Conservation (phyloP, 2,329 filamentous ascomycete genomes). For the Parascedosporium putredinis region DNA sequence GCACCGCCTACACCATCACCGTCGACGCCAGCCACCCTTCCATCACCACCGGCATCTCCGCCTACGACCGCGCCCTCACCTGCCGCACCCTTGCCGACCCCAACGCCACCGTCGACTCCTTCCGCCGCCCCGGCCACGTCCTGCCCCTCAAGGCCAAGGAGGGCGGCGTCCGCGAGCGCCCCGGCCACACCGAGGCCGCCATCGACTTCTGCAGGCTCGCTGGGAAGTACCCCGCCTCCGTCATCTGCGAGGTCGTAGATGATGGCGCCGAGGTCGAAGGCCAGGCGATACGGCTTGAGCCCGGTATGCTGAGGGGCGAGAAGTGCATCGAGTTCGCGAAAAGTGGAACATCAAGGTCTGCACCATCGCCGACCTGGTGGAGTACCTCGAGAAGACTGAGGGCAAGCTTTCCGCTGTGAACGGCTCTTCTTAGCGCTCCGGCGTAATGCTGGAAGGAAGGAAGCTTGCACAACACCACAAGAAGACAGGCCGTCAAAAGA, state of each 20-base stretch:
- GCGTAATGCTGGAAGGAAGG: too few relatives aligned
- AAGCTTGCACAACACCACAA: too few relatives aligned
- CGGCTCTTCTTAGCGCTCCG: conserved; percentile 23
- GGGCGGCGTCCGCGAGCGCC: conserved; percentile 70
- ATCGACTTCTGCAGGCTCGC: conserved; percentile 82
- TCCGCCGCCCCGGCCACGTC: conserved; percentile 81
- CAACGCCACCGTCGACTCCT: conserved; percentile 41
- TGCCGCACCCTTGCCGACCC: conserved; percentile 68
- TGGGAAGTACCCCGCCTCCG: conserved; percentile 65
- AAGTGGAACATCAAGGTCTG: conserved; percentile 86
- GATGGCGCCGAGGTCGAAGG: conserved; percentile 67
- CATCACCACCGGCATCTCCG: conserved; percentile 82
- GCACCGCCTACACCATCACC: conserved; percentile 87
- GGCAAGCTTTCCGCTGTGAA: conserved; percentile 40
- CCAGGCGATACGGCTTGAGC: conserved; percentile 50
- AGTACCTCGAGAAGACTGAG: conserved; percentile 67
- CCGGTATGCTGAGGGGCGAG: conserved; percentile 89
- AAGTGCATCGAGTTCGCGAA: conserved; percentile 78
- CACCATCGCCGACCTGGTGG: conserved; percentile 85
- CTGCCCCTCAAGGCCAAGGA: conserved; percentile 70
- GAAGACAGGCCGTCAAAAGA: too few relatives aligned
- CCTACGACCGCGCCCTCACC: conserved; percentile 74
- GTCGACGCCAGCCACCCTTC: conserved; percentile 66
- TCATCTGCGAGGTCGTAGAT: conserved; percentile 86
- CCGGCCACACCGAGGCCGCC: conserved; percentile 87